Evolutionary conservation across 2,329 filamentous ascomycete genomes (phyloP).

Genomic region (Colletotrichum caudatum): DNA sequence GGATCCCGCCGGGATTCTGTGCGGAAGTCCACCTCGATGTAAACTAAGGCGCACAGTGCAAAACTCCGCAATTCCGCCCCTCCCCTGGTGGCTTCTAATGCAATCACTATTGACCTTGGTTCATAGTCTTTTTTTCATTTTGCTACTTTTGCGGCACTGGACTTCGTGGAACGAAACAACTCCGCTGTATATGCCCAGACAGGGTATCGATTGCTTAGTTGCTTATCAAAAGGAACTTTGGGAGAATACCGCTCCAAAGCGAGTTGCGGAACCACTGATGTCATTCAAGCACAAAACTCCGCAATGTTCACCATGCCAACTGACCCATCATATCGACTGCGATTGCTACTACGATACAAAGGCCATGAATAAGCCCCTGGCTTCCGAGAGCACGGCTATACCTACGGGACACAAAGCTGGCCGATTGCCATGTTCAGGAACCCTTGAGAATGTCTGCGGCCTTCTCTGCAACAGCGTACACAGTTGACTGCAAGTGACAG

Average conservation of each 20-base stretch:
- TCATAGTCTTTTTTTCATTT: neutral
- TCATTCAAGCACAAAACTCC: neutral
- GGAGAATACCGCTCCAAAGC: neutral
- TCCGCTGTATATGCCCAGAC: too few species aligned
- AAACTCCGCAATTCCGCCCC: neutral
- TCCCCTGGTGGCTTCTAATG: neutral
- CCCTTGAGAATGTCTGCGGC: slow-evolving; percentile 37
- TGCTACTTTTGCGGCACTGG: neutral
- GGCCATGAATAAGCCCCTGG: neutral
- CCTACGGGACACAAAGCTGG: rapidly evolving
- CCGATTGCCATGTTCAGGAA: neutral
- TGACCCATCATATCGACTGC: too few species aligned
- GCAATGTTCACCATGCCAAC: neutral
- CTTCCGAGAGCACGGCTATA: neutral
- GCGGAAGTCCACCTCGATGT: neutral
- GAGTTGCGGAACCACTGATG: neutral
- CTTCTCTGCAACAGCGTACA: slow-evolving; percentile 54
- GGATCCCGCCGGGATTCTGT: neutral
- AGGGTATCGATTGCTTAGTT: neutral
- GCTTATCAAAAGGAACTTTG: neutral
- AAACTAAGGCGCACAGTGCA: neutral
- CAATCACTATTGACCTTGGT: neutral
- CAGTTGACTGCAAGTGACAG: slow-evolving; percentile 50
- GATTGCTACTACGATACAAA: neutral
- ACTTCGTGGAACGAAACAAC: neutral